Evolutionary conservation across 345 rosid genomes (phyloP), one percentile per base, ranked within the genome.

Genomic region (Kandelia obovata): DNA sequence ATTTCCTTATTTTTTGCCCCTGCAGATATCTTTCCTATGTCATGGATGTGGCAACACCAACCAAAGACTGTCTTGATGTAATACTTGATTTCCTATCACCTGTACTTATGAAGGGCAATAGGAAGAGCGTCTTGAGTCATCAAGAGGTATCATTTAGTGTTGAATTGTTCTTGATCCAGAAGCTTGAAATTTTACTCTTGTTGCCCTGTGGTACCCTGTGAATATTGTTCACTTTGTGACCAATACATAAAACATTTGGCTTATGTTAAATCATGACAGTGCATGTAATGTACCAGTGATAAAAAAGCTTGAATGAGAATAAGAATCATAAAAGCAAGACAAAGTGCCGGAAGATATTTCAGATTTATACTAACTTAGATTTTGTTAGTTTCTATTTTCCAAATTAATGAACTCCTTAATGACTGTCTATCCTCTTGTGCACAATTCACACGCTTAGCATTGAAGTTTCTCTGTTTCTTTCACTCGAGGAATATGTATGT

Each of bases 41-140:
- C 53, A 75, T 75, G 78, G 78, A 75, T 75, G 78, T 75, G 58
- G 78, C 73, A 10, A 75, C 78, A 16, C 78, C 78, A 23, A 75
- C 78, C 25, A 63, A 57, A 64, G 78, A 75, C 53, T 75, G 78
- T 58, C 78, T 75, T 32, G 78, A 69, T 47, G 64, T 75, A 55
- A 66, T 75, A 16, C 26, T 64, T 75, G 73, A 75, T 32, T 35
- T 75, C 20, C 27, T 75, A 21, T 53, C 56, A 20, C 78, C 78
- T 21, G 78, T 75, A 7, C 20, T 75, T 21, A 68, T 64, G 73
- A 75, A 75, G 60, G 78, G 73, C 31, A 64, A 64, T 51, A 68
- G 78, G 65, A 75, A 75, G 70, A 63, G 64, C 19, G 78, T 69
- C 15, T 49, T 69, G 59, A 75, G 78, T 27, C 73, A 68, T 64